Evolutionary conservation across 495 filamentous ascomycete genomes (phyloP), one percentile per base, ranked within the genome.

Genomic region (Penicillium waksmanii): DNA sequence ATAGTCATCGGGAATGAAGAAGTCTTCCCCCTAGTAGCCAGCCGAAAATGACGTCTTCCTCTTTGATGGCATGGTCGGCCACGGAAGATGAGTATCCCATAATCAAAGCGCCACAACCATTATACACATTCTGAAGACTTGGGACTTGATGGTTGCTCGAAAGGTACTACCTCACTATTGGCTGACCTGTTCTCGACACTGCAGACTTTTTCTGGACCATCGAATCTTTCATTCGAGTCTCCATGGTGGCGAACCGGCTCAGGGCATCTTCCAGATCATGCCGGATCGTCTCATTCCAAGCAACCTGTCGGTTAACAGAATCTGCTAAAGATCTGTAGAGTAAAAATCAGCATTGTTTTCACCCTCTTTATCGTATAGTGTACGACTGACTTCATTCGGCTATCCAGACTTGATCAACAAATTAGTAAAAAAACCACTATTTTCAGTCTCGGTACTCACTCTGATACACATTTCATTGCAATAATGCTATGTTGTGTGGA

Each of bases 401-500:
- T 6, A 51, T 31, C 49, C 17, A 51, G 49, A 31, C 17, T 19
- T 51, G 27, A 27, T 27, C 27, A 15, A 51, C 31, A 9, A 9
- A 35, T 34, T 34, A 34, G 17, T 18, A 36, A 51, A 11, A 19
- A 15, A 27, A 17, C 34, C 0, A 51, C 21, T 6, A 35, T 8
- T 3, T n/a, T 15, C 18, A 25, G 31, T 5, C 19, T 12, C 18
- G 27, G n/a, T 18, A 51, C 49, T 51, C 15, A 51, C 49, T 51
- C 49, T 5, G 27, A 19, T 21, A 51, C 34, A 8, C 49, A 51
- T 34, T 51, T 17, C 17, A 51, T 19, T 17, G 49, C 49, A 34
- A 51, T 33, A 9, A 51, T 33, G 27, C 27, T 18, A 51, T 18
- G 4, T 27, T 27, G 27, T 27, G 27, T 27, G 25, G 25, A 34